Evolutionary conservation across 2,329 filamentous ascomycete genomes (phyloP), one percentile per base, ranked within the genome.

Genomic region (Septoria petroselini): DNA sequence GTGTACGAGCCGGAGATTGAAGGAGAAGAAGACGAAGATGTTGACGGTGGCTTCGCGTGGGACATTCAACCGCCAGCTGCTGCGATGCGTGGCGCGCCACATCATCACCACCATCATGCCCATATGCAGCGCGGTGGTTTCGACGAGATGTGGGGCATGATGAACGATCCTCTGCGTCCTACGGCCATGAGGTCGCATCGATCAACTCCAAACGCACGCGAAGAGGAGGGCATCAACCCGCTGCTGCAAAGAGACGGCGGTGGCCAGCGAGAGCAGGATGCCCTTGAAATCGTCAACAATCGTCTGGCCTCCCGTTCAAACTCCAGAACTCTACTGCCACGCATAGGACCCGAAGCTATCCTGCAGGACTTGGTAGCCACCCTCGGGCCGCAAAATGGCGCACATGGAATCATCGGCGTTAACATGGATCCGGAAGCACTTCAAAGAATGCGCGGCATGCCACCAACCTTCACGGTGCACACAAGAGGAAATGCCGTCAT

Each of bases 171-270:
- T n/a, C 29, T 62, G 11, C 53, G 60, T 27, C 56, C 57, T 7
- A 44, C 43, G 21, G 54, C 52, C 4, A 33, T 45, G 43, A 44
- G 57, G 23, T 54, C 52, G 29, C 52, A 58, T 21, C 50, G 54
- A 29, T 44, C 76, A 79, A 52, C 53, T 2, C 55, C 55, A n/a
- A 54, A 52, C 42, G 33, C 52, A 49, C 76, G 76, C 21, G 77
- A 79, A 27, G 89, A 95, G 57, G 91, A 96, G 65, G 90, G 89
- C 3, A 77, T 83, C 17, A 96, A 97, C 64, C 91, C 91, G 35
- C 76, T 97, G 9, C 80, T 97, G 46, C 85, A 90, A 43, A 63
- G 67, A 29, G 58, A 57, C 41, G 50, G 44, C 9, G 53, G 37
- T 37, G 14, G 29, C 39, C 19, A 46, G 27, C 23, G 50, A 30